Evolutionary conservation across 2,329 filamentous ascomycete genomes (phyloP), one percentile per base, ranked within the genome.

Genomic region (Albifimbria verrucaria): DNA sequence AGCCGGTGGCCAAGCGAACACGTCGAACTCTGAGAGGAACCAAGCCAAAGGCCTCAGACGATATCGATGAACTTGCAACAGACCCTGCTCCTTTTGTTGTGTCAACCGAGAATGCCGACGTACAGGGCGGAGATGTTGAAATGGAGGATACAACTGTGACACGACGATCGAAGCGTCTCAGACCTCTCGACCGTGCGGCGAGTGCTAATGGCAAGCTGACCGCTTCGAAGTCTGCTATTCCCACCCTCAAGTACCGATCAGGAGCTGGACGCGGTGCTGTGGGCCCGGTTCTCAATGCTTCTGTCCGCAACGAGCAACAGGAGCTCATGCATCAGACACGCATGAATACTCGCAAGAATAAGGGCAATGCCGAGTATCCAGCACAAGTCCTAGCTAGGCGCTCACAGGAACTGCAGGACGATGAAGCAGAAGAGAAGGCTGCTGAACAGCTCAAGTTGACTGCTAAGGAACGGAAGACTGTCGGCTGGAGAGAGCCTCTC

Each of bases 401-500:
- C 51, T 59, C 59, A 46, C 63, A 62, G 52, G 55, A 63, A 44
- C 45, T 52, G 48, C 53, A 53, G 43, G 54, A 50, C 23, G 65
- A 63, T 6, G 56, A 56, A 11, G 57, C 56, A n/a, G 61, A 63
- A 18, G 47, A 51, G 26, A 49, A 47, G 43, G 54, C 52, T 20
- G 57, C 55, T 20, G 52, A 56, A n/a, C 54, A 55, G 12, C 45
- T 50, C 5, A 41, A 11, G 15, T 56, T 36, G 49, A 48, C 49
- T 25, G 50, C 23, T 20, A 63, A 57, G 51, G 49, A 54, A 41
- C 60, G 63, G 49, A 70, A 68, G 60, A 61, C 52, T 20, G 70
- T 72, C 20, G 64, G 56, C 21, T 72, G 70, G 70, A 70, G 63
- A 36, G 62, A 67, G 15, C 70, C 70, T 22, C 52, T 72, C 4